Conservation (phyloP, 306 rosid genomes). For the Gynostemma pentaphyllum region DNA sequence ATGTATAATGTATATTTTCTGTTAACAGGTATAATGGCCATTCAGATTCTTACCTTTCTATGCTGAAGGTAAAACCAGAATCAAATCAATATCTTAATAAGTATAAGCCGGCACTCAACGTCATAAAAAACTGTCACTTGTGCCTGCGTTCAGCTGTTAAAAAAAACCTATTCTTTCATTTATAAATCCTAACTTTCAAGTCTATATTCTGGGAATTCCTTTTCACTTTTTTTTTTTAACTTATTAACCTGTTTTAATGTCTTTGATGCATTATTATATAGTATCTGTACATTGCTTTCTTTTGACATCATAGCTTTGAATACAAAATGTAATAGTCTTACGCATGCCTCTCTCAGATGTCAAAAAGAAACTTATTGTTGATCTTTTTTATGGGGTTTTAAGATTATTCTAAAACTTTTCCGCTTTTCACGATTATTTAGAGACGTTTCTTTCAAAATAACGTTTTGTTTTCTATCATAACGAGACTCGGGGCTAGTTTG, state of each 20-base stretch:
- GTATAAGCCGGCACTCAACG: not conserved
- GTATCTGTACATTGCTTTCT: not conserved
- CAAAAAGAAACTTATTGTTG: conserved; percentile 27
- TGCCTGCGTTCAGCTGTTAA: not conserved
- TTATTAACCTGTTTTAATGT: not conserved
- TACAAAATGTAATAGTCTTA: conserved; percentile 17
- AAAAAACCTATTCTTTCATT: not conserved
- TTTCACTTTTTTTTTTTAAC: not conserved
- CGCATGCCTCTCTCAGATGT: conserved; percentile 34
- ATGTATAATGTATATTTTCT: not conserved
- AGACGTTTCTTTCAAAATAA: too few relatives aligned
- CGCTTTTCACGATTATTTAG: not conserved
- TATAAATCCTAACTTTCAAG: not conserved
- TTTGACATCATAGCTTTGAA: not conserved
- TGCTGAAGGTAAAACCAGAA: conserved; percentile 49
- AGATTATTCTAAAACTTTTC: conserved; percentile 1
- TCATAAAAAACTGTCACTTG: not conserved
- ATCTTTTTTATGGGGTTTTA: conserved; percentile 32
- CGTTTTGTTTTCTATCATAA: too few relatives aligned
- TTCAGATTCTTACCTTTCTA: conserved; percentile 86
- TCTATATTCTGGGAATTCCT: too few relatives aligned
- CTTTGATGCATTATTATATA: not conserved
- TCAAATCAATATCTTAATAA: not conserved
- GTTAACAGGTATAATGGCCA: conserved; percentile 70
- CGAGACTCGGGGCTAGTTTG: too few relatives aligned